Conservation (phyloP, 2,329 filamentous ascomycete species). For the Niveomyces coronatus region DNA sequence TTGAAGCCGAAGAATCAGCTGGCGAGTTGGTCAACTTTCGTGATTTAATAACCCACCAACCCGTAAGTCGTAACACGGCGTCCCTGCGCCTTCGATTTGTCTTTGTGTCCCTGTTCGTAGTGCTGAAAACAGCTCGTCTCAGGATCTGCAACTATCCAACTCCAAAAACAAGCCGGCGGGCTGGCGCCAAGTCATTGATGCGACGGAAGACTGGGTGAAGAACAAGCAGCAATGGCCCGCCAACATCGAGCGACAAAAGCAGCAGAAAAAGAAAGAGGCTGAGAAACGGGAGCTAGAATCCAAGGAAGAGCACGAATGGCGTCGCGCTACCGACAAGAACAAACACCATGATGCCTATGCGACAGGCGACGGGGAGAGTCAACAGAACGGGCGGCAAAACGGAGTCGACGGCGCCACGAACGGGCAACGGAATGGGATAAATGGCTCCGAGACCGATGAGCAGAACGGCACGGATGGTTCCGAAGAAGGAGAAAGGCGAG, state of each 20-base stretch:
- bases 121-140: not conserved
- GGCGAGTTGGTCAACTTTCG: conserved; percentile 28
- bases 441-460: too few relatives aligned
- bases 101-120: too few relatives aligned
- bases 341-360: conserved; percentile 16
- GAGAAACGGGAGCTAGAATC: conserved; percentile 10
- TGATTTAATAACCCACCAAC: conserved; percentile 19
- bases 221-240: conserved; percentile 36
- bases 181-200: conserved; percentile 39
- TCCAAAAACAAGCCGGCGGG: conserved; percentile 33
- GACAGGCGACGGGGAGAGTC: conserved; percentile 10
- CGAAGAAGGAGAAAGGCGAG: too few relatives aligned
- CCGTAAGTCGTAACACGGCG: not conserved
- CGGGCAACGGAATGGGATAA: too few relatives aligned
- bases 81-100: too few relatives aligned
- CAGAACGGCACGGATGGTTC: not conserved
- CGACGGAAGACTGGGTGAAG: conserved; percentile 39
- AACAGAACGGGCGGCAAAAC: conserved; percentile 8
- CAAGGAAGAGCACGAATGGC: conserved; percentile 14
- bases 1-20: conserved; percentile 4
- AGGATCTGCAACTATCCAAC: conserved; percentile 33
- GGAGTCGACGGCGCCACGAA: not conserved
- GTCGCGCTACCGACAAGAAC: conserved; percentile 12
- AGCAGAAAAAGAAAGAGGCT: conserved; percentile 15
- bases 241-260: conserved; percentile 23